Base-by-base conservation (phyloP, 2,329 filamentous ascomycete genomes). In the Cercospora janseana region DNA sequence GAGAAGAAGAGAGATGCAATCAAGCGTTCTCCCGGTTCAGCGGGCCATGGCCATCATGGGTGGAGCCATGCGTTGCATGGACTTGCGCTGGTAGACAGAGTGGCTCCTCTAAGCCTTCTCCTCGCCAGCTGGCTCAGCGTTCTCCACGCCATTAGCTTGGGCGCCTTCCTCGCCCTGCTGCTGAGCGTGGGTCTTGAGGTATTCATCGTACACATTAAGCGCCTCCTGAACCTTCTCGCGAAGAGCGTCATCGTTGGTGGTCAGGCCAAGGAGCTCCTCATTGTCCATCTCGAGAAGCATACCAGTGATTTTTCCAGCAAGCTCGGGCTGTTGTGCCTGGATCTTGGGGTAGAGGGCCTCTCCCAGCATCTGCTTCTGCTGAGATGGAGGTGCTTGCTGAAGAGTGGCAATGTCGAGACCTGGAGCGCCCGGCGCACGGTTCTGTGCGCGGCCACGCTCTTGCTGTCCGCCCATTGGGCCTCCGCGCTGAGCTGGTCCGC, bases 231-330 rank as follows among this genome's bases (percentile, higher is more conserved):
- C 93, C 86, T 98, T 98, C 72, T 85, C 82, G 70, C 89, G 88
- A 53, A 98, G 86, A 69, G 91, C 88, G 63, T 77, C 75, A 40
- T 96, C 90, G 67, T 97, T 90, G 69, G 92, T 88, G 61, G 95
- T 89, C 88, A 98, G 82, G 75, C 88, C 88, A 69, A 98, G 81
- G 64, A 98, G 79, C 78, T 98, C 93, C 51, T 79, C 71, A 75
- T 97, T 97, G 66, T 97, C 93, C 93, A 98, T 98, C 82, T 98
- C 93, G 65, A 98, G 76, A 66, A 98, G 86, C 93, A 98, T 98
- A 75, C 93, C 93, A 56, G 93, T 98, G 72, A 98, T 97, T 85
- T 98, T 98, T 70, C 93, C 93, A 57, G 93, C 93, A 66, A 98
- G 80, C 66, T 96, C 91, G 54, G 90, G 87, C 78, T 98, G 93